Evolutionary conservation across 2,329 filamentous ascomycete genomes (phyloP).

Genomic region (Apiospora saccharicola): DNA sequence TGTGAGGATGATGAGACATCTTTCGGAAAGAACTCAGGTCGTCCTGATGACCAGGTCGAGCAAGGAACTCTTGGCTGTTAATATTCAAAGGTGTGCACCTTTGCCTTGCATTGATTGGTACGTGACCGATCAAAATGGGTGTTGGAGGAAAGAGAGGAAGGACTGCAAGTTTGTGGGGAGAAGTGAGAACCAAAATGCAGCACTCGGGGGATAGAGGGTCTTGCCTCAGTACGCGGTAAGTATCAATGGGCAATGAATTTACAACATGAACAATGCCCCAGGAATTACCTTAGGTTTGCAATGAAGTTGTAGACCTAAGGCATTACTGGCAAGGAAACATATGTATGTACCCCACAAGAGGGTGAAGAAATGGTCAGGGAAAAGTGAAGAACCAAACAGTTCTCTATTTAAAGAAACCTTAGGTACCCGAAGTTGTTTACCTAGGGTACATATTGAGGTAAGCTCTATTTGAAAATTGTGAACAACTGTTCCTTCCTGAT

Average conservation of each 20-base stretch:
- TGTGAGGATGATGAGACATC: not conserved
- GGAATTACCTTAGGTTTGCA: too few relatives aligned
- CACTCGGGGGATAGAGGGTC: not conserved
- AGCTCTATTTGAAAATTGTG: too few relatives aligned
- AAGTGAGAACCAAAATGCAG: not conserved
- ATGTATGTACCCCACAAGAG: too few relatives aligned
- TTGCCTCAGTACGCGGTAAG: not conserved
- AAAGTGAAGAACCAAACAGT: too few relatives aligned
- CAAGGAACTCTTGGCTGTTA: not conserved
- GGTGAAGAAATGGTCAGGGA: too few relatives aligned
- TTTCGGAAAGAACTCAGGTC: fast-evolving
- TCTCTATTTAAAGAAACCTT: too few relatives aligned
- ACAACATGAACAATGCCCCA: too few relatives aligned
- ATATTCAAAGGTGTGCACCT: not conserved
- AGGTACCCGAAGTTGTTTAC: too few relatives aligned
- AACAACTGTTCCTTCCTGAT: too few relatives aligned
- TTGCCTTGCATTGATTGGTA: not conserved
- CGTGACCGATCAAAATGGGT: not conserved
- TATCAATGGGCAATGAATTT: not conserved
- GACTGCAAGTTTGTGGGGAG: not conserved
- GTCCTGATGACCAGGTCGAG: fast-evolving
- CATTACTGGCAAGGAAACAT: too few relatives aligned
- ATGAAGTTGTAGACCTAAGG: too few relatives aligned
- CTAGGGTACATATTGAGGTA: too few relatives aligned
- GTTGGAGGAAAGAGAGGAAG: not conserved